These are phyloP conservation scores for Rhynchosporium secalis DNA, from an alignment of 2,329 filamentous ascomycete species.

Conservation along the genomic window DNA sequence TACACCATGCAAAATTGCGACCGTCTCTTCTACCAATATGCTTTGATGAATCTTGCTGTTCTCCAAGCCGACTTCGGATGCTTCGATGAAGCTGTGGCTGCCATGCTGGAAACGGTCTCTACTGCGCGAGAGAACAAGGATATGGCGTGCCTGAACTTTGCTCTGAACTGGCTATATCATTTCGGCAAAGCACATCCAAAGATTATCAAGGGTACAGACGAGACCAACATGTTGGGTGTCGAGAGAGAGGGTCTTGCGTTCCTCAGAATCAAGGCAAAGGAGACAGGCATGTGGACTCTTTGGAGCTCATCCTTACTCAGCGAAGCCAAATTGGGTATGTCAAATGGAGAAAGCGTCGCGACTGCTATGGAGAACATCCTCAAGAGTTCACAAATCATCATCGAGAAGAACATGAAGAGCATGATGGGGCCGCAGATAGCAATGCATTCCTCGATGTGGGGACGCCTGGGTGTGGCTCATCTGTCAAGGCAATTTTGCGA, in stretches of 20 bases:
- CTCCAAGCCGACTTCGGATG: constrained; percentile 95
- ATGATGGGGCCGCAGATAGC: constrained; percentile 74
- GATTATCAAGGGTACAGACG: constrained; percentile 68
- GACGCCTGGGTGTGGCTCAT: constrained; percentile 65
- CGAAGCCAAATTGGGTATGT: constrained; percentile 78
- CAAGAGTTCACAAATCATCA: constrained; percentile 79
- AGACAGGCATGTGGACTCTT: constrained; percentile 81
- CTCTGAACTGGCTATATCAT: constrained; percentile 93
- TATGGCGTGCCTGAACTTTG: constrained; percentile 89
- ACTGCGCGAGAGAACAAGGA: constrained; percentile 95
- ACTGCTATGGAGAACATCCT: constrained; percentile 73
- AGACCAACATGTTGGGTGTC: constrained; percentile 71
- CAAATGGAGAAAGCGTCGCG: constrained; percentile 65
- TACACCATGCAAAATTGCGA: constrained; percentile 88
- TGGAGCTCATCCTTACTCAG: constrained; percentile 81
- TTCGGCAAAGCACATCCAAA: constrained; percentile 84
- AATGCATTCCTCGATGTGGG: constrained; percentile 72
- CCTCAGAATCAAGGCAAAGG: constrained; percentile 81
- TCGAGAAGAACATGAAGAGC: constrained; percentile 71
- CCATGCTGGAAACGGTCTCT: constrained; percentile 92
- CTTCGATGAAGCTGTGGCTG: constrained; percentile 82
- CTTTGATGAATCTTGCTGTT: constrained; percentile 87
- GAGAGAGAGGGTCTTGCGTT: constrained; percentile 82
- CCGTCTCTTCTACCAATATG: constrained; percentile 89
- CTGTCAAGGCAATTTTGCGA: constrained; percentile 65